These are phyloP conservation scores for Pythium insidiosum DNA, from an alignment of 352 stramenopile genomes.

Conservation along the genomic window DNA sequence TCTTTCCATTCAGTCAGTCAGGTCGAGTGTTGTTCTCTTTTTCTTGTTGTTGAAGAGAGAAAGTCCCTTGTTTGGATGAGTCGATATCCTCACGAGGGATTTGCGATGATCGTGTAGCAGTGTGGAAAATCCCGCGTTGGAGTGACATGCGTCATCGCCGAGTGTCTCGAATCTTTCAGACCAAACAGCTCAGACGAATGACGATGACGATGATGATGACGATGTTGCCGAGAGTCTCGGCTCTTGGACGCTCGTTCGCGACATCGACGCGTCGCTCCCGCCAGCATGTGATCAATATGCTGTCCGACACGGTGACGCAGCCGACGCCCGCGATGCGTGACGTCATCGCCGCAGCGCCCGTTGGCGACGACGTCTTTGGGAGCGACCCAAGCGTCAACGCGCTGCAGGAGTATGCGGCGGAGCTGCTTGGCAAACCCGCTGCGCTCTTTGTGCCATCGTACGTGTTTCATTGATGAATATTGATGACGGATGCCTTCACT, in stretches of 20 bases:
- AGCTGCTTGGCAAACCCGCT: slow-evolving; percentile 91
- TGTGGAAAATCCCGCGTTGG: no score
- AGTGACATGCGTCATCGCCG: no score
- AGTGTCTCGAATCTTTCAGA: no score
- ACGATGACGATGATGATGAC: background rate
- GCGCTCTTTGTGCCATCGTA: slow-evolving; percentile 95
- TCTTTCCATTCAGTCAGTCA: no score
- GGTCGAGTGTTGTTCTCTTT: no score
- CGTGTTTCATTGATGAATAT: slow-evolving; percentile 7
- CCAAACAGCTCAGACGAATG: background rate
- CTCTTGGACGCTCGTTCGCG: no score
- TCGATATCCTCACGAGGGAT: no score
- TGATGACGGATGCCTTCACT: background rate
- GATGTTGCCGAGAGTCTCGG: no score
- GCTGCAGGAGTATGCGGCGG: slow-evolving; percentile 88
- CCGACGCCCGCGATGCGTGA: slow-evolving; percentile 91
- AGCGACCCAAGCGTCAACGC: slow-evolving; percentile 92
- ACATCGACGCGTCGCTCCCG: slow-evolving; percentile 12
- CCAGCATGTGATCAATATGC: slow-evolving; percentile 87
- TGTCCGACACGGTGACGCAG: slow-evolving; percentile 96
- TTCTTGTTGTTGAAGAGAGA: no score
- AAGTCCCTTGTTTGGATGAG: no score
- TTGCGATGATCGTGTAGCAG: no score
- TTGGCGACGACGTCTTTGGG: slow-evolving; percentile 73
- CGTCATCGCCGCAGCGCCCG: slow-evolving; percentile 67